Base-by-base conservation (phyloP, 2,329 filamentous ascomycete genomes). In the Stachybotrys chlorohalonatus region DNA sequence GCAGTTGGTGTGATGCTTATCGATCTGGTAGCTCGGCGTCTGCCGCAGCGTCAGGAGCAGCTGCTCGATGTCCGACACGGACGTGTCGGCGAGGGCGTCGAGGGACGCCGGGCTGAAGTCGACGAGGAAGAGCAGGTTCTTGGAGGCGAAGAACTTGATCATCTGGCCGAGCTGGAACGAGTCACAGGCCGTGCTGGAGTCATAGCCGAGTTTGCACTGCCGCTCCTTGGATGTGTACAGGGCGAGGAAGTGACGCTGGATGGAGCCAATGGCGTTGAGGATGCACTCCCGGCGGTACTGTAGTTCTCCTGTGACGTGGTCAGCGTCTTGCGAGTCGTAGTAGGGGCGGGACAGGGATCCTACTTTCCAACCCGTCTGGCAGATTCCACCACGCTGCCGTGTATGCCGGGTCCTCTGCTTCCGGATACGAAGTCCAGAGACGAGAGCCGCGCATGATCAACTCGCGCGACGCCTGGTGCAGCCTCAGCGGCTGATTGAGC, bases 141-240 rank as follows among this genome's bases (percentile, higher is more conserved):
- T 82, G 59, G 78, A 77, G 13, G 75, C 71, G 42, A 91, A 79
- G 68, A 91, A 91, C 60, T 83, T 84, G 58, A 90, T 70, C 77
- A 89, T 89, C 69, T 91, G 86, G 24, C 87, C 88, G 1, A 92
- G 79, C 68, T 92, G 88, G 63, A 87, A 92, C 2, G 83, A 85
- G 70, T 92, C 88, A 67, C 88, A 91, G 47, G 86, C 82, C 2
- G 79, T 70, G 57, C 83, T 87, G 2, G 83, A 84, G 63, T 89
- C 86, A 68, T 91, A 91, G 53, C 87, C 87, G 0, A 90, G 77
- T 62, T 83, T 83, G 68, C 88, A 91, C 65, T 90, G 87, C 7
- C 74, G 70, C 36, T 71, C 77, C n/a, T 84, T 81, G 9, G 86
- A 87, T 1, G 82, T 81, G 66, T 90, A 91, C 0, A 87, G 71